phyloP scores from a whole-genome alignment of 305 asterid genomes.

The Caryopteris hybrid region DNA sequence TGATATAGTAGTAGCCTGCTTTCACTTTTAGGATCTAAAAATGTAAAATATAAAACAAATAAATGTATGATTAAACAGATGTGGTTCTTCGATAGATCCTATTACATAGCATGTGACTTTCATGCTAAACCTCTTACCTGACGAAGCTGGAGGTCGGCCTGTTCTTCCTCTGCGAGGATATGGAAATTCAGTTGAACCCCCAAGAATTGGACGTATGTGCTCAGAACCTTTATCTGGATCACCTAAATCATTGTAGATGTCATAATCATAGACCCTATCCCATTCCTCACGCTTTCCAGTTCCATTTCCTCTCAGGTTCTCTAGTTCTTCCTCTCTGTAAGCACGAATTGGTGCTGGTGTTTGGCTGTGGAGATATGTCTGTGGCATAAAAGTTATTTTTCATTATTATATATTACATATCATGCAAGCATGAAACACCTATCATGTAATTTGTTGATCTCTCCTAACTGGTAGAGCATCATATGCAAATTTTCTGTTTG shows the following conservation, averaged over 20 bases:
- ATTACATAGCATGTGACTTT: background rate
- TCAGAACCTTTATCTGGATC: conserved; percentile 58
- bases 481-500: background rate
- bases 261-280: conserved; percentile 72
- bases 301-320: conserved; percentile 55
- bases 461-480: background rate
- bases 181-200: conserved; percentile 57
- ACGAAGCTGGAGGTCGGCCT: conserved; percentile 47
- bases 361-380: conserved; percentile 67
- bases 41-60: background rate
- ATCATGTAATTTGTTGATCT: background rate
- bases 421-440: background rate
- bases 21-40: conserved; percentile 61
- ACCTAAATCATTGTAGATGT: conserved; percentile 60
- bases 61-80: background rate
- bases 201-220: conserved; percentile 46
- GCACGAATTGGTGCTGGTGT: conserved; percentile 47
- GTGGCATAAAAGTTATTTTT: conserved; percentile 5
- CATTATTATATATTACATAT: background rate
- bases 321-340: conserved; percentile 58
- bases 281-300: conserved; percentile 61
- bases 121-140: conserved; percentile 28
- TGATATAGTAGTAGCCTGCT: conserved; percentile 46
- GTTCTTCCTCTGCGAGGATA: conserved; percentile 90
- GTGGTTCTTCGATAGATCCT: background rate